A percentile compares a stretch with the other conserved stretches of the same genome.
Conservation (phyloP, 805 yeast species). For the Yamadazyma phyllophila region DNA sequence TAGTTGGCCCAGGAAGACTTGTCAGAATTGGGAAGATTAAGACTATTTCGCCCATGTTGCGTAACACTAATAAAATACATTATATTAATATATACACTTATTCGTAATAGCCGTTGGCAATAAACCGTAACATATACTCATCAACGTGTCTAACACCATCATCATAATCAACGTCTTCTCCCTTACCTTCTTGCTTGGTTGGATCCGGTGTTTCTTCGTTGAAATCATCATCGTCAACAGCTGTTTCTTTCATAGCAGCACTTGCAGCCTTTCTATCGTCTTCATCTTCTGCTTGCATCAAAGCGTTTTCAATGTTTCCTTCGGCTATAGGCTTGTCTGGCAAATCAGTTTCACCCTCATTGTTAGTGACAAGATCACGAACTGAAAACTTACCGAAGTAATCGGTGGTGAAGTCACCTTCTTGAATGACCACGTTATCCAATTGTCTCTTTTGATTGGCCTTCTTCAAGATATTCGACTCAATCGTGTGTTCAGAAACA, state of each 20-base stretch:
- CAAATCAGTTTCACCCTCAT: conserved; percentile 33
- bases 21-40: no score
- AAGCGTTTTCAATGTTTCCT: conserved; percentile 51
- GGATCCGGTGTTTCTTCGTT: conserved; percentile 44
- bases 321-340: conserved; percentile 41
- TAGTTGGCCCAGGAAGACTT: no score
- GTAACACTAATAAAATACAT: neutral
- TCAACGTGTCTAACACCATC: conserved; percentile 82
- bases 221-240: conserved; percentile 84
- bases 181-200: conserved; percentile 16
- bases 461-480: conserved; percentile 87
- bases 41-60: no score
- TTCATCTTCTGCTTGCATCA: conserved; percentile 94
- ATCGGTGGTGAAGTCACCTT: conserved; percentile 97
- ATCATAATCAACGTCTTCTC: conserved; percentile 44
- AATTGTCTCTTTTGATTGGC: conserved; percentile 93
- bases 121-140: conserved; percentile 91
- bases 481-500: conserved; percentile 94
- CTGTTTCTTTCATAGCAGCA: conserved; percentile 81
- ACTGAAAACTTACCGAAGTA: conserved; percentile 87
- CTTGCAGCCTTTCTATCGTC: conserved; percentile 88
- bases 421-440: conserved; percentile 94
- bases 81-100: conserved; percentile 3
- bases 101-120: conserved; percentile 74
- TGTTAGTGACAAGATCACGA: conserved; percentile 75